Conservation (phyloP, 2,329 filamentous ascomycete species). For the Neopestalotiopsis clavispora region DNA sequence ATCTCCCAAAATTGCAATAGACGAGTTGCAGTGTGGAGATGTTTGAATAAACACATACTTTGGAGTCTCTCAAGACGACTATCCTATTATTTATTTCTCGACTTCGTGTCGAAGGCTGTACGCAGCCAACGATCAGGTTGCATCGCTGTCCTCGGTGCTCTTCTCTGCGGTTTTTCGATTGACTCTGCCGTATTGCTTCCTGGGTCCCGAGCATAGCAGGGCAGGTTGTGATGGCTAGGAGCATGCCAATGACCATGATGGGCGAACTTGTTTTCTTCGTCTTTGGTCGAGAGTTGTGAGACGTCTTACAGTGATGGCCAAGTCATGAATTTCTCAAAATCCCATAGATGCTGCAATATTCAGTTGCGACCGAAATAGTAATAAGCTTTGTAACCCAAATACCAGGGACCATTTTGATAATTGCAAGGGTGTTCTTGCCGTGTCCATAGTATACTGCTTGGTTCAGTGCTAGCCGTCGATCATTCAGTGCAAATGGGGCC, state of each 20-base stretch:
- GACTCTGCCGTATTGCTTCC: slow-evolving; percentile 55
- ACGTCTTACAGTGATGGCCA: not conserved
- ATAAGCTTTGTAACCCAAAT: not conserved
- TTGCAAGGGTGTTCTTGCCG: not conserved
- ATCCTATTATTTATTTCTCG: slow-evolving; percentile 48
- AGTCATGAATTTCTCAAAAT: not conserved
- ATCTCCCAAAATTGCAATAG: too few species aligned
- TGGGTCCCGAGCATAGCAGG: slow-evolving; percentile 52
- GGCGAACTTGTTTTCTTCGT: not conserved
- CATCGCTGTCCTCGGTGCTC: slow-evolving; percentile 54
- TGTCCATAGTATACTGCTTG: not conserved
- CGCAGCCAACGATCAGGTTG: slow-evolving; percentile 51
- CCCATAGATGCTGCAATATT: not conserved
- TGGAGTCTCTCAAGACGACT: slow-evolving; percentile 49
- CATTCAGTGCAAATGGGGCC: not conserved
- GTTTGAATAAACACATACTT: slow-evolving; percentile 33
- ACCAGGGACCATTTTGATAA: not conserved
- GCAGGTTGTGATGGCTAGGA: slow-evolving; percentile 44
- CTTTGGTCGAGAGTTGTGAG: too few species aligned
- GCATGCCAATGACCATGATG: slow-evolving; percentile 46
- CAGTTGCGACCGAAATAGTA: not conserved
- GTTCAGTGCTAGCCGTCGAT: not conserved
- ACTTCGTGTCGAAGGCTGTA: slow-evolving; percentile 47
- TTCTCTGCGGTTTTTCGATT: slow-evolving; percentile 52
- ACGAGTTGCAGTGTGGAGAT: not conserved